Evolutionary conservation across 2,329 filamentous ascomycete species (phyloP), one percentile per base, ranked within the genome.

Genomic region (Arthrobotrys conoides): DNA sequence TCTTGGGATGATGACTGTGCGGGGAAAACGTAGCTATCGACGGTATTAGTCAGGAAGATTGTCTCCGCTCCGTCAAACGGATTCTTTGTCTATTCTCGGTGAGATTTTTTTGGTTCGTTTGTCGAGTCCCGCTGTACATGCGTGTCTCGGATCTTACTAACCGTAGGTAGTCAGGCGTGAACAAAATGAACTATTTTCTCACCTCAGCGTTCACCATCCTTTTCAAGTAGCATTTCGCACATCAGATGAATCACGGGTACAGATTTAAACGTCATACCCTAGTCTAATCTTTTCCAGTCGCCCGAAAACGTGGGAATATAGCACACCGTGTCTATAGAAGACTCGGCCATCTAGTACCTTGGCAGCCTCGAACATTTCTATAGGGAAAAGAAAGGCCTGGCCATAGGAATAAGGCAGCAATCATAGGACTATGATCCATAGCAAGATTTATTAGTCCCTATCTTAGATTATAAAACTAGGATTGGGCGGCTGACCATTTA

Each of bases 131-230:
- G 59, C 22, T 71, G 57, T 6, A 30, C 6, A 30, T 3, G 27
- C 48, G 53, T 57, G 69, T 66, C 69, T 72, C 69, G 69, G 69
- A 30, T 30, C 18, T 61, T 33, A 22, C 57, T 41, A 33, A 53
- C 44, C 46, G 20, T 18, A 46, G 65, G 12, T 63, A 30, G 53
- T 44, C 67, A 59, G 66, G 66, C 33, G 66, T 16, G n/a, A 10
- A n/a, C 57, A 27, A 61, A n/a, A 41, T 12, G 18, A 59, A 66
- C 61, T 72, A 72, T 67, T 73, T 67, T 73, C 70, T 73, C 36
- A 73, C 70, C 61, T 67, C 61, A 57, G 57, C 51, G 30, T 16
- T 18, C 0, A 36, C 30, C 16, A 38, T 16, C 10, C 27, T 20
- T 10, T 59, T 36, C 9, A 0, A 8, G 53, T 38, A 3, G 18